Evolutionary conservation across 441 rosid genomes (phyloP), one percentile per base, ranked within the genome.

Genomic region (Erysimum cheiri): DNA sequence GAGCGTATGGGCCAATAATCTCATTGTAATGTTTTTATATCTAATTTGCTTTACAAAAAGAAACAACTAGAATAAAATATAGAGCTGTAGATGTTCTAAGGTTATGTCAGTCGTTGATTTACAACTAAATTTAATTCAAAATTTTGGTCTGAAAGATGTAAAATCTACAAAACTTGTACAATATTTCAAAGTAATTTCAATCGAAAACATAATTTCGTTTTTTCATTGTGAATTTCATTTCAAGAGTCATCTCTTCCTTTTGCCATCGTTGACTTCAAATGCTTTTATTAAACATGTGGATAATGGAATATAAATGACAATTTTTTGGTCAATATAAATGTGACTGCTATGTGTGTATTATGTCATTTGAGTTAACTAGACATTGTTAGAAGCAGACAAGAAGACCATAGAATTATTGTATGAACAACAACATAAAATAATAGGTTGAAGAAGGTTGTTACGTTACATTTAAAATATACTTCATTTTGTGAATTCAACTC

Each of bases 361-460:
- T 49, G 50, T 60, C 60, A 60, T 46, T 14, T 31, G 39, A 61
- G 31, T 44, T n/a, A n/a, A n/a, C n/a, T 4, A 31, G 29, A 14
- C 17, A 44, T 57, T 59, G 49, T 48, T 57, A 69, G 58, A 69
- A 70, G 52, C 41, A 60, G 73, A 60, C 60, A 69, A 60, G 28
- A 48, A 59, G 32, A 39, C 60, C 29, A 57, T 35, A 33, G 4
- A 6, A 33, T 46, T 26, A 35, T 40, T 70, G 15, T 40, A 13
- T 53, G 54, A 61, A 32, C 60, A 39, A 52, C 35, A 37, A 22
- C 74, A 60, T 41, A 61, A 41, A 41, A 32, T 17, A 59, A 47
- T 5, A 60, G 44, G 44, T 50, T 60, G n/a, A n/a, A n/a, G 10
- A 29, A 36, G 12, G 66, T 35, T 50, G 74, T 60, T 67, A 50